phyloP scores from a whole-genome alignment of 805 yeast genomes.

The Candida xyloterini region DNA sequence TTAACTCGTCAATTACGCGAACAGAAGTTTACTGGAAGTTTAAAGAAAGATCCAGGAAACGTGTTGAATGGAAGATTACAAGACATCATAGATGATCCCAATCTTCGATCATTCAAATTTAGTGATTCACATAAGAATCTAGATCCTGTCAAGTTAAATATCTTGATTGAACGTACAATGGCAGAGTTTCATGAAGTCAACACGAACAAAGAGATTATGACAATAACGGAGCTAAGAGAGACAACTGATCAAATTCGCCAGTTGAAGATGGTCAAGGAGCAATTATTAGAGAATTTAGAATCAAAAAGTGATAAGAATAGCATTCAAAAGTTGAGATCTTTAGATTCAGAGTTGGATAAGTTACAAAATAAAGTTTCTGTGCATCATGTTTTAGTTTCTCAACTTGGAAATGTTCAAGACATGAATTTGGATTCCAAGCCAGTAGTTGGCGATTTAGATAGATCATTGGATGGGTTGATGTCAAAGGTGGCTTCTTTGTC shows the following conservation, averaged over 20 bases:
- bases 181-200: slow-evolving; percentile 15
- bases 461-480: slow-evolving; percentile 42
- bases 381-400: slow-evolving; percentile 44
- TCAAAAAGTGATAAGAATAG: not conserved
- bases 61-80: slow-evolving; percentile 11
- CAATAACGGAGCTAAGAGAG: slow-evolving; percentile 14
- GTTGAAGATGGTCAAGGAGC: slow-evolving; percentile 9
- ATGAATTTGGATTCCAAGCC: slow-evolving; percentile 5
- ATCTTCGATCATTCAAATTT: slow-evolving; percentile 10
- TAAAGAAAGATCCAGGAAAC: not conserved
- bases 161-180: slow-evolving; percentile 19
- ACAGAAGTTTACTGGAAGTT: not conserved
- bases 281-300: slow-evolving; percentile 1
- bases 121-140: slow-evolving; percentile 10
- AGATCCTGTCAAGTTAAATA: slow-evolving; percentile 14
- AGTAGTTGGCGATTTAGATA: slow-evolving; percentile 17
- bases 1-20: slow-evolving; percentile 16
- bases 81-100: slow-evolving; percentile 11
- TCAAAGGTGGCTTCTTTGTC: slow-evolving; percentile 47
- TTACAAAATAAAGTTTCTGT: slow-evolving; percentile 29
- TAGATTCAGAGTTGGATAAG: slow-evolving; percentile 10
- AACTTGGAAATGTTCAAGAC: slow-evolving; percentile 45
- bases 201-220: not conserved
- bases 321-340: slow-evolving; percentile 1
- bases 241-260: slow-evolving; percentile 5